Base-by-base conservation (phyloP, 805 yeast species). In the Ogataea paradorogensis region DNA sequence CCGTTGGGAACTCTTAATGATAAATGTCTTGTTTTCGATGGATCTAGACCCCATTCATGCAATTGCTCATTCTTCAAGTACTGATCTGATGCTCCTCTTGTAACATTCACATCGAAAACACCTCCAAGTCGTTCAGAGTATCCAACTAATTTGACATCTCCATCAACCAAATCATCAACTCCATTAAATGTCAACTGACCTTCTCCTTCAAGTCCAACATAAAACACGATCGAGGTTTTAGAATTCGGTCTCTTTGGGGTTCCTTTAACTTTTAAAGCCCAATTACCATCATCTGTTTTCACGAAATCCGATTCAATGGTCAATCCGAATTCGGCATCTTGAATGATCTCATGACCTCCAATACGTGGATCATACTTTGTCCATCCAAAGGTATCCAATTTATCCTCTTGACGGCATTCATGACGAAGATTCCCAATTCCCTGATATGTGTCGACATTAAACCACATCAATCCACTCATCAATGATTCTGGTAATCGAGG, bases 381-480 rank as follows among this genome's bases (percentile, higher is more conserved):
- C 96, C 97, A 93, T 18, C 90, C 87, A 50, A 85, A 91, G 38
- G 76, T 79, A 16, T 70, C 71, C 65, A 89, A 70, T 35, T 79
- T 74, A 53, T 89, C 91, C 26, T 67, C 67, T 50, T 81, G 89
- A 37, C 82, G 87, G 53, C 89, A 85, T 39, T 74, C 71, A 60
- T 89, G 96, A 51, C 96, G 77, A 16, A 83, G 61, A 15, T 69
- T 64, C 5, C 69, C 63, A 9, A 86, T 52, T 1, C 83, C 83
- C 5, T 65, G 61, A 43, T 74, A 69, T 21, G 67, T 63, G 45
- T 84, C 82, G 5, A 76, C 73, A 54, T 81, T 80, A 65, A 78
- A 86, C 98, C 98, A 91, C 80, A 91, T 77, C 18, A 90, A 65
- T 0, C 98, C 98, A 10, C 87, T 67, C 42, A 82, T 56, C 36